These are phyloP conservation scores for Boletus rubropictus DNA, from an alignment of 768 basidiomycete species.

Conservation along the genomic window DNA sequence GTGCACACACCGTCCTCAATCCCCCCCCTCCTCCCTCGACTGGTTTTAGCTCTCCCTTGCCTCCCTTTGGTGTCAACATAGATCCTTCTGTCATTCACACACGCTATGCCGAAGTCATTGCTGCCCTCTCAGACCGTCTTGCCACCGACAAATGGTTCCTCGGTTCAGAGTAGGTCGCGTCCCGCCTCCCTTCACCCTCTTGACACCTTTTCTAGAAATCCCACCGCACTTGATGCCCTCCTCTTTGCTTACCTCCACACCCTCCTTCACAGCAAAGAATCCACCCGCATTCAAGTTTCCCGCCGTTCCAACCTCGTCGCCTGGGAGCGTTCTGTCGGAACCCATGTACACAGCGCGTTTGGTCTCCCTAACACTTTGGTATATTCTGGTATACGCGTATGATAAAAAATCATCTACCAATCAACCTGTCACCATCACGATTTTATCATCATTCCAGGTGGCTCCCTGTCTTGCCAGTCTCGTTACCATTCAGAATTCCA, in stretches of 20 bases:
- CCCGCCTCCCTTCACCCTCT: background rate
- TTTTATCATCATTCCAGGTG: slow-evolving; percentile 9
- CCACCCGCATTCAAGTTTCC: slow-evolving; percentile 57
- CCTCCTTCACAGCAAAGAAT: slow-evolving; percentile 43
- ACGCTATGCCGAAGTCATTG: slow-evolving; percentile 66
- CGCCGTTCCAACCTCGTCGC: slow-evolving; percentile 71
- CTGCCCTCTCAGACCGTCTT: slow-evolving; percentile 67
- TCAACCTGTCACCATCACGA: background rate
- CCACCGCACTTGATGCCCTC: slow-evolving; percentile 78
- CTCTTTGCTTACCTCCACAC: slow-evolving; percentile 76
- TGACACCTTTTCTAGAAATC: slow-evolving; percentile 42
- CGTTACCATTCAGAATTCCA: slow-evolving; percentile 13
- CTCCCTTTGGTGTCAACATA: slow-evolving; percentile 54
- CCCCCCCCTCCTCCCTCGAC: slow-evolving; percentile 68
- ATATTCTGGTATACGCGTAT: slow-evolving; percentile 14
- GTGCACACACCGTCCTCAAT: slow-evolving; percentile 46
- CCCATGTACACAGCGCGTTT: slow-evolving; percentile 53
- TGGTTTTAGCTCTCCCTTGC: slow-evolving; percentile 60
- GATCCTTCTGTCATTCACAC: slow-evolving; percentile 45
- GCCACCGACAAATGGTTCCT: slow-evolving; percentile 80
- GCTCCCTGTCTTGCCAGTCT: slow-evolving; percentile 10
- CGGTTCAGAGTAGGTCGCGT: slow-evolving; percentile 53
- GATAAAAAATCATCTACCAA: slow-evolving; percentile 1
- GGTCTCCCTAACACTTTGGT: slow-evolving; percentile 11
- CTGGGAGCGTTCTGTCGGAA: slow-evolving; percentile 70